Conservation (phyloP, 768 basidiomycete genomes). For the Rhodosporidiobolus sp. region DNA sequence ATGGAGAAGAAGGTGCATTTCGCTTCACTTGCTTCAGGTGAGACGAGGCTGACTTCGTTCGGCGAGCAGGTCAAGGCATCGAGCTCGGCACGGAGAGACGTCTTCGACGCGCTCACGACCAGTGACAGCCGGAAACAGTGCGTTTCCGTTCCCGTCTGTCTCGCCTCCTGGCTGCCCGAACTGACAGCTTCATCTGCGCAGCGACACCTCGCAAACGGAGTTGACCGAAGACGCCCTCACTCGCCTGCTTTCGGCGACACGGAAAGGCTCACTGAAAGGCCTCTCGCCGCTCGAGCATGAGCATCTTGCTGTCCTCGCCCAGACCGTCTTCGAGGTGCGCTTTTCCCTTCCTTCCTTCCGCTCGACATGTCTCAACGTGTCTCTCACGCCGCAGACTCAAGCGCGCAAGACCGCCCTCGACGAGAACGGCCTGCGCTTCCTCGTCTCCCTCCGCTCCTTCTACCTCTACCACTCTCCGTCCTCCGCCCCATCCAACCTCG, state of each 20-base stretch:
- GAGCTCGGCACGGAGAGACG: background rate
- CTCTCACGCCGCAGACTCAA: conserved; percentile 60
- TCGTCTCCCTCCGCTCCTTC: conserved; percentile 87
- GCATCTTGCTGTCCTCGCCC: conserved; percentile 75
- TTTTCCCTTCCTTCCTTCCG: background rate
- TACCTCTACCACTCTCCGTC: conserved; percentile 15
- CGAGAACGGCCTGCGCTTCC: conserved; percentile 84
- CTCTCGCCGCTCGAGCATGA: conserved; percentile 76
- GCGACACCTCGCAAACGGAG: background rate
- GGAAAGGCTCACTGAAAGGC: conserved; percentile 63
- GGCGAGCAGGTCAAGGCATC: background rate
- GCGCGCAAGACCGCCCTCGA: conserved; percentile 88
- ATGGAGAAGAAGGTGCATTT: background rate
- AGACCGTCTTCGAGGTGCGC: conserved; percentile 72
- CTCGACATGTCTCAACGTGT: background rate
- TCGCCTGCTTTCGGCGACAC: conserved; percentile 63
- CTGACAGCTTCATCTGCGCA: background rate
- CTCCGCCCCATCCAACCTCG: background rate
- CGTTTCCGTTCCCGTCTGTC: background rate
- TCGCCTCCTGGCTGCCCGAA: no score
- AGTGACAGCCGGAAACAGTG: background rate
- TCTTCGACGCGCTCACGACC: conserved; percentile 15
- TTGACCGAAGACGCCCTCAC: conserved; percentile 35
- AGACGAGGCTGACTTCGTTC: background rate
- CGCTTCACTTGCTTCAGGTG: background rate